Base-by-base conservation (phyloP, 192 early-diverging fungal genomes). In the Coemansia pectinata region DNA sequence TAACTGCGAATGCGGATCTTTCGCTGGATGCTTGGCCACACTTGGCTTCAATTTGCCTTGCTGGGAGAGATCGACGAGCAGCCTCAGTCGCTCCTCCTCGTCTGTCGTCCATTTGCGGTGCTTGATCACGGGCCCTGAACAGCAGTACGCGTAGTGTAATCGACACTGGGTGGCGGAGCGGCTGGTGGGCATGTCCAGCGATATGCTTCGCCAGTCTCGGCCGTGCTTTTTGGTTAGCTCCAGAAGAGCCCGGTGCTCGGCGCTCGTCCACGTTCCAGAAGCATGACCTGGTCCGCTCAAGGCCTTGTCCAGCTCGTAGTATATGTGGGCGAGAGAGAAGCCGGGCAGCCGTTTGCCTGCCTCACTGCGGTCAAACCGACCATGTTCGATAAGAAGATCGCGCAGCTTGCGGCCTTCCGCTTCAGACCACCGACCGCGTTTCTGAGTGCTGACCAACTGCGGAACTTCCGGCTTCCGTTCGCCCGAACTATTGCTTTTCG, bases 11-110 rank as follows among this genome's bases (percentile, higher is more conserved):
- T 29, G 41, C 11, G 27, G 27, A 27, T 27, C 27, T 27, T 27
- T 27, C 1, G 27, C 27, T 27, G 36, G 12, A 0, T 29, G 41
- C n/a, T 66, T 39, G 17, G 27, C 47, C 38, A 29, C 41, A 4
- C 33, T 59, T 41, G 53, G n/a, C 3, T 27, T 52, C 55, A 65
- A 41, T 9, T 52, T 62, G 6, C 41, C 58, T 14, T 57, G 41
- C 31, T n/a, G 12, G 1, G 52, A n/a, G 42, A 77, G 64, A 23
- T 71, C 64, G n/a, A 79, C 77, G 23, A 79, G 62, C 1, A 38
- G 69, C 7, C 21, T n/a, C 5, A 80, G 73, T n/a, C 65, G 65
- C 25, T 41, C 19, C 0, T 15, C 17, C 27, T 74, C 70, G 12
- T 67, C 73, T 2, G 27, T 8, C 0, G 78, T 62, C 78, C 78